Conservation (phyloP, 2,329 filamentous ascomycete genomes). For the Epichloe sylvatica region DNA sequence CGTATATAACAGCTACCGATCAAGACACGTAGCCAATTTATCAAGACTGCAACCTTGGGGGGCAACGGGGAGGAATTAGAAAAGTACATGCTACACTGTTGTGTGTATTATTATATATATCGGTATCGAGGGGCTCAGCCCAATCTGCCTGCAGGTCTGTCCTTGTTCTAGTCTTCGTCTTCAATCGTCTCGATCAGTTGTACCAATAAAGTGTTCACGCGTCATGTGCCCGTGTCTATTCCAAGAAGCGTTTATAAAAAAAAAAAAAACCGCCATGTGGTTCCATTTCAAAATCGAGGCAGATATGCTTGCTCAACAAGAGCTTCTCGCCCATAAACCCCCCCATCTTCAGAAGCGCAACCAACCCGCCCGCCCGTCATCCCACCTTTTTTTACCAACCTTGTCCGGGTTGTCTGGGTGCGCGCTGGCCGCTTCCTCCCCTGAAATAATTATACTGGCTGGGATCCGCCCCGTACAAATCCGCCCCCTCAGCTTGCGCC, state of each 20-base stretch:
- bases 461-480: conserved; percentile 25
- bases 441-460: conserved; percentile 46
- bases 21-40: no score
- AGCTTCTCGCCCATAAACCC: background rate
- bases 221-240: conserved; percentile 5
- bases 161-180: background rate
- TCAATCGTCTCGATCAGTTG: background rate
- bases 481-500: conserved; percentile 36
- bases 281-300: background rate
- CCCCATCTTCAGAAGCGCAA: background rate
- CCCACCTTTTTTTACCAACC: conserved; percentile 19
- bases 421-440: conserved; percentile 16
- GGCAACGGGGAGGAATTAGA: no score
- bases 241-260: conserved; percentile 2
- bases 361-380: no score
- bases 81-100: no score
- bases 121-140: background rate
- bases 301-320: background rate
- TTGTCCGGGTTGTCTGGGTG: conserved; percentile 20
- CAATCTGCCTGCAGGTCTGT: background rate
- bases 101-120: no score
- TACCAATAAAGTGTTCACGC: background rate
- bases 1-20: no score
- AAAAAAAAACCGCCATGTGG: background rate
- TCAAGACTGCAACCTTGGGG: no score